phyloP scores from a whole-genome alignment of 495 filamentous ascomycete species.

The Annulohypoxylon moriforme region DNA sequence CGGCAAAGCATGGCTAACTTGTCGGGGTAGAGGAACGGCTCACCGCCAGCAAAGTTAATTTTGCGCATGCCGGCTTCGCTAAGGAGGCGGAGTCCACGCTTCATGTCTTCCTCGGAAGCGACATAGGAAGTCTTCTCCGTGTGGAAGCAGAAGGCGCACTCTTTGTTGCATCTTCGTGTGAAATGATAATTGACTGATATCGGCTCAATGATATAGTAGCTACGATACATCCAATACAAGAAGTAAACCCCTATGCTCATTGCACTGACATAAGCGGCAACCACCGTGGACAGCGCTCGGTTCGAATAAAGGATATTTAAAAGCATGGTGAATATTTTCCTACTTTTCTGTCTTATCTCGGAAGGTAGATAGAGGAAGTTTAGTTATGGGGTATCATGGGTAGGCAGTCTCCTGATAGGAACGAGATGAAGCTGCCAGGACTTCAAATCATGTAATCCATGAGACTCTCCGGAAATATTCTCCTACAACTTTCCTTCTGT shows the following conservation, averaged over 20 bases:
- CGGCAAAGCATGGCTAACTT: constrained; percentile 59
- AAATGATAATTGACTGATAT: constrained; percentile 65
- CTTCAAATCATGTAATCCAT: background rate
- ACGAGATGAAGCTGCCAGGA: background rate
- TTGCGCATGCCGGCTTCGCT: constrained; percentile 66
- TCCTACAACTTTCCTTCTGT: background rate
- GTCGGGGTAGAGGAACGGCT: constrained; percentile 67
- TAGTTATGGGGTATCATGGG: background rate
- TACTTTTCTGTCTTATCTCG: background rate
- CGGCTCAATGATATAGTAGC: constrained; percentile 23
- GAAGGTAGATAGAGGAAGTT: background rate
- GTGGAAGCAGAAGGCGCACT: constrained; percentile 69
- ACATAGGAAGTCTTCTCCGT: constrained; percentile 62
- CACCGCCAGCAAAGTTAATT: constrained; percentile 70
- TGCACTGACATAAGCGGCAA: background rate
- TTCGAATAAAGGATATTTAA: background rate
- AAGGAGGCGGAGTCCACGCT: constrained; percentile 60
- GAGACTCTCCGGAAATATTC: background rate
- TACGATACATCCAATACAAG: background rate
- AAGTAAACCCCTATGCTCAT: background rate
- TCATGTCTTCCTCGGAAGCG: constrained; percentile 51
- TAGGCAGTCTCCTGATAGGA: background rate
- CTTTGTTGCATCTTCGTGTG: constrained; percentile 63
- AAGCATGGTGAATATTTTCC: constrained; percentile 1
- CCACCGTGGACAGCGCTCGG: background rate